Evolutionary conservation across 768 basidiomycete species (phyloP).

Genomic region (Xerocomellus intermedius): DNA sequence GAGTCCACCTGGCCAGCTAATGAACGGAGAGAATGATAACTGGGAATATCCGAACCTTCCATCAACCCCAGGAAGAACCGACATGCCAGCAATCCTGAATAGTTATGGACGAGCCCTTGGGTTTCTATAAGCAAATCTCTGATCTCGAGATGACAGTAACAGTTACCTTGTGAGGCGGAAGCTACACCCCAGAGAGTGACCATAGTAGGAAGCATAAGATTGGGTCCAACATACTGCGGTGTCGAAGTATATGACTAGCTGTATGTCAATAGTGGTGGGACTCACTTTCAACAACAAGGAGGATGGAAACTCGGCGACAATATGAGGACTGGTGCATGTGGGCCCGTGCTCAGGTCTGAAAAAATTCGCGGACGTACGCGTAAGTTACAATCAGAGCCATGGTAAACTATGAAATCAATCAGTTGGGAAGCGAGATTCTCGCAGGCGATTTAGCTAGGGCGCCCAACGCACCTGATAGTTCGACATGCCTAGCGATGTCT

Average conservation of each 20-base stretch:
- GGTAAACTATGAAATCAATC: slow-evolving; percentile 30
- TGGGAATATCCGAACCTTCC: slow-evolving; percentile 46
- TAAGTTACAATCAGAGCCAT: slow-evolving; percentile 31
- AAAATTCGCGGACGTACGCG: slow-evolving; percentile 13
- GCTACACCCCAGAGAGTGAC: slow-evolving; percentile 69
- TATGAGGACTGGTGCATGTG: slow-evolving; percentile 41
- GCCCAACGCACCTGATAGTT: slow-evolving; percentile 22
- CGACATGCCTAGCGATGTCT: slow-evolving; percentile 41
- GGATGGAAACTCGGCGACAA: slow-evolving; percentile 58
- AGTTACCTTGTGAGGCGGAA: slow-evolving; percentile 53
- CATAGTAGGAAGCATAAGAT: slow-evolving; percentile 62
- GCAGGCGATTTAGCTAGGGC: background rate
- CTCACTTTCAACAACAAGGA: slow-evolving; percentile 53
- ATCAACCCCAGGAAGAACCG: slow-evolving; percentile 51
- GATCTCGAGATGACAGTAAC: background rate
- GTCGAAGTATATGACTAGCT: background rate
- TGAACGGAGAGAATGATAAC: background rate
- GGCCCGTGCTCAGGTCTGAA: background rate
- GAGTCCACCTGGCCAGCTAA: slow-evolving; percentile 44
- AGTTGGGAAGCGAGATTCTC: background rate
- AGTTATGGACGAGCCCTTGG: slow-evolving; percentile 45
- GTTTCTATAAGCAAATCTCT: background rate
- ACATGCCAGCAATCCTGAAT: slow-evolving; percentile 51
- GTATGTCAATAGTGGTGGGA: background rate
- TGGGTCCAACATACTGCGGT: slow-evolving; percentile 44